Conservation (phyloP, 768 basidiomycete genomes). For the Dacryopinax primogenitus region DNA sequence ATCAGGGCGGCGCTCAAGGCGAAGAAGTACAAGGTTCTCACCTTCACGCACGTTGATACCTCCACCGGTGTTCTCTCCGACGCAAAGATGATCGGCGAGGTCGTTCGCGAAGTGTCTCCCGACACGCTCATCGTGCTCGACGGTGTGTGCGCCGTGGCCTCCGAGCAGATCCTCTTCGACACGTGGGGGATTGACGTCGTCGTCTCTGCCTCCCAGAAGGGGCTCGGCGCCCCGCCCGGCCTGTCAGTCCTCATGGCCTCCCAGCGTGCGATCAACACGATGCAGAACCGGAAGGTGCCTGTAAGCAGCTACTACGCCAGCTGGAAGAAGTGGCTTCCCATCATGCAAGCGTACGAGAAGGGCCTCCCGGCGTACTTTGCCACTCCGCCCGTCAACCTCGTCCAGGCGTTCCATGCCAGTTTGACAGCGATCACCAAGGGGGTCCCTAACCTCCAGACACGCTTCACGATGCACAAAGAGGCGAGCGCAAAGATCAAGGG, state of each 20-base stretch:
- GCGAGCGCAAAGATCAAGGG: conserved; percentile 57
- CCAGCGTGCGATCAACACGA: conserved; percentile 61
- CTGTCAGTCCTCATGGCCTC: conserved; percentile 76
- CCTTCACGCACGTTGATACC: conserved; percentile 92
- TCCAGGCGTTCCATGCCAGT: conserved; percentile 81
- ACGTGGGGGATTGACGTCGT: conserved; percentile 88
- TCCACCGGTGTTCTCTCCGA: conserved; percentile 81
- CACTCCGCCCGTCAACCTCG: conserved; percentile 70
- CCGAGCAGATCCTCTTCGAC: conserved; percentile 90
- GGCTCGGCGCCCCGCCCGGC: conserved; percentile 85
- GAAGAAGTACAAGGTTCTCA: conserved; percentile 78
- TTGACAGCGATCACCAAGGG: conserved; percentile 55
- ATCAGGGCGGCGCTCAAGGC: conserved; percentile 56
- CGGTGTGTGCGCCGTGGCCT: conserved; percentile 92
- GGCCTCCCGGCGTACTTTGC: conserved; percentile 82
- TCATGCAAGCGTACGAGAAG: conserved; percentile 86
- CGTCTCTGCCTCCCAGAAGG: conserved; percentile 77
- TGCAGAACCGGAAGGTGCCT: conserved; percentile 48
- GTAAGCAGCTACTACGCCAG: conserved; percentile 71
- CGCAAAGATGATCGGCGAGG: conserved; percentile 58
- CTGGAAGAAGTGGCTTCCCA: conserved; percentile 88
- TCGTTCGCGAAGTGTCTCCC: conserved; percentile 65
- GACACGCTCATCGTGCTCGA: conserved; percentile 79
- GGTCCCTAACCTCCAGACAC: conserved; percentile 54
- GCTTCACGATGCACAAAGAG: conserved; percentile 62